Evolutionary conservation across 495 filamentous ascomycete genomes (phyloP), one percentile per base, ranked within the genome.

Genomic region (Cudoniella acicularis): DNA sequence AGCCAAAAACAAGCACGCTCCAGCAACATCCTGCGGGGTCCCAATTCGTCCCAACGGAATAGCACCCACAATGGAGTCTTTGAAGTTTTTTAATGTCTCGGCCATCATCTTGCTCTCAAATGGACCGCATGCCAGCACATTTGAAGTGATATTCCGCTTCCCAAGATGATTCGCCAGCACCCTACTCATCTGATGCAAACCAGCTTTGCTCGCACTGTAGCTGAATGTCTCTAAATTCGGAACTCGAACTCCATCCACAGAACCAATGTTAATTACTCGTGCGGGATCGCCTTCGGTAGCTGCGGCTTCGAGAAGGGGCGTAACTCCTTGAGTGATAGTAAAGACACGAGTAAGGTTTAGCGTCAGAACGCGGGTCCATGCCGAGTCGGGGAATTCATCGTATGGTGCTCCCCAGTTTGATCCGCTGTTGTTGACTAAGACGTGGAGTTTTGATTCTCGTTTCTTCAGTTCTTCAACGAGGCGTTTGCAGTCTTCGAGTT

Each of bases 31-130:
- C 62, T 83, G 70, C 0, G 87, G 83, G 22, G 73, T 78, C 8
- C 90, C 90, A 54, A 92, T 88, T 21, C 90, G 76, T 3, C 82
- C 81, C 59, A 91, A 67, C n/a, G 90, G 90, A 56, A 88, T 83
- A 11, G 77, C 79, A 0, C 62, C 70, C 69, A 82, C 79, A 64
- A 94, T 88, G 24, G 69, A 67, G 11, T 90, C 86, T 43, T 79
- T 79, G 58, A 82, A 81, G 4, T 74, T 67, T 59, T 83, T 72
- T 53, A 92, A 69, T 42, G 87, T 90, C 42, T 80, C 83, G 10
- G 82, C 83, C 89, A 91, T 91, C 89, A 92, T 93, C 73, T 90
- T 90, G 59, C 83, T 88, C 67, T 89, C 77, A 63, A 93, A 93
- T 13, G 89, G 88, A 10, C 89, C 89, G 63, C 88, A 92, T 27